Evolutionary conservation across 495 filamentous ascomycete genomes (phyloP).

Genomic region (Penicillium salamii): DNA sequence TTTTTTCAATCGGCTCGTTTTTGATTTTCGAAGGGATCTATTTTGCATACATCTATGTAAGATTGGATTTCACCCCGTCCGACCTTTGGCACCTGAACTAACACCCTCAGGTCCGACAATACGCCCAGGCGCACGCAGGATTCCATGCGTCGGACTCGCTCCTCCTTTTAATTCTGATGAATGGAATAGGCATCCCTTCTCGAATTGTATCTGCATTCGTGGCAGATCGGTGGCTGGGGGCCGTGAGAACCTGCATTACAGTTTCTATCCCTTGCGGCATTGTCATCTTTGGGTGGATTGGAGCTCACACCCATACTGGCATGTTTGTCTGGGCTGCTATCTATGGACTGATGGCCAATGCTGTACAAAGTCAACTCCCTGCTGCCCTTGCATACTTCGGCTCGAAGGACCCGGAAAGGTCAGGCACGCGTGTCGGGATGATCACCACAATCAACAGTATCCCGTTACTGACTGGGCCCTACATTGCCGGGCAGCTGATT

Average conservation of each 20-base stretch:
- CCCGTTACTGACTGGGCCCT: constrained; percentile 5
- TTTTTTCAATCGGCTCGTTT: constrained; percentile 57
- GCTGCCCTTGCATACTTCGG: constrained; percentile 7
- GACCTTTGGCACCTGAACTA: constrained; percentile 31
- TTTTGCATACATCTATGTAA: constrained; percentile 64
- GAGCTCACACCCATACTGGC: constrained; percentile 1
- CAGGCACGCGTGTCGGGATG: constrained; percentile 7
- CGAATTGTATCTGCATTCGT: constrained; percentile 57
- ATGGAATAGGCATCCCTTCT: constrained; percentile 58
- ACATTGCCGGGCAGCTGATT: constrained; percentile 7
- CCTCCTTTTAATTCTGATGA: constrained; percentile 63
- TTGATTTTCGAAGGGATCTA: constrained; percentile 58
- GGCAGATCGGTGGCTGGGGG: constrained; percentile 57
- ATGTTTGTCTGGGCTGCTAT: constrained; percentile 7
- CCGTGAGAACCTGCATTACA: constrained; percentile 28
- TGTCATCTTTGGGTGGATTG: constrained; percentile 7
- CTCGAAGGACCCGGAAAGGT: constrained; percentile 6
- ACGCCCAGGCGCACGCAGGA: background rate
- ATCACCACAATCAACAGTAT: constrained; percentile 10
- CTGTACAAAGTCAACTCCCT: constrained; percentile 4
- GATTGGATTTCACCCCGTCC: constrained; percentile 16
- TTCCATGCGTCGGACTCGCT: constrained; percentile 44
- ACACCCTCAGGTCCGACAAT: constrained; percentile 3
- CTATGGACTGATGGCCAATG: constrained; percentile 4
- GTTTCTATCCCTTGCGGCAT: constrained; percentile 11